Base-by-base conservation (phyloP, 306 rosid genomes). In the Alnus rubra region DNA sequence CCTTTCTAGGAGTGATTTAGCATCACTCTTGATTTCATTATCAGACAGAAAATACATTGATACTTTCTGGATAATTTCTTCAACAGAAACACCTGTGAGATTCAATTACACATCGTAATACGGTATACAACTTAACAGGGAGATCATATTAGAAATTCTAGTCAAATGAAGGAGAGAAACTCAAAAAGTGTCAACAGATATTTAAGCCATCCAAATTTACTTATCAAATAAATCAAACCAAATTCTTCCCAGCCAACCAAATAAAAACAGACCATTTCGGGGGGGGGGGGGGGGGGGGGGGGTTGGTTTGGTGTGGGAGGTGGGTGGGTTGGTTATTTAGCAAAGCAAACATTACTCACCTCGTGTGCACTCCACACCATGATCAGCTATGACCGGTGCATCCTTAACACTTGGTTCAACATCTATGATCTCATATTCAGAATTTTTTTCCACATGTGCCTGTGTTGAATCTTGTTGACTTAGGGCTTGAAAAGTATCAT, bases 401-500 rank as follows among this genome's bases (percentile, higher is more conserved):
- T 67, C 81, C 73, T 84, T 86, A n/a, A 62, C 47, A 80, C 80
- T 84, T 80, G 95, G 90, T 83, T 86, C 97, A 82, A 92, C 86
- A 82, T 85, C 91, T 64, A 91, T 85, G 71, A 88, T 85, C 83
- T 86, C 88, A 83, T 73, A 81, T 62, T 82, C 84, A 49, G 88
- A 79, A 84, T 76, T 60, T 74, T 89, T 87, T 75, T 76, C 76
- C 31, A 79, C 67, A 3, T 30, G 69, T 73, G 90, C 80, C 65
- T 84, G 81, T 9, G 84, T 74, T 65, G 83, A 58, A 59, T 89
- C 90, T 48, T 47, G 76, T 59, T 78, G 78, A 83, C 85, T 64
- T 71, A 91, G 67, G 47, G 84, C 84, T 87, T 91, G 97, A 68
- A 89, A 82, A n/a, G 90, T 79, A 80, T 94, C 98, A 85, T 85